Conservation (phyloP, 2,329 filamentous ascomycete species). For the Thelonectria rubi region DNA sequence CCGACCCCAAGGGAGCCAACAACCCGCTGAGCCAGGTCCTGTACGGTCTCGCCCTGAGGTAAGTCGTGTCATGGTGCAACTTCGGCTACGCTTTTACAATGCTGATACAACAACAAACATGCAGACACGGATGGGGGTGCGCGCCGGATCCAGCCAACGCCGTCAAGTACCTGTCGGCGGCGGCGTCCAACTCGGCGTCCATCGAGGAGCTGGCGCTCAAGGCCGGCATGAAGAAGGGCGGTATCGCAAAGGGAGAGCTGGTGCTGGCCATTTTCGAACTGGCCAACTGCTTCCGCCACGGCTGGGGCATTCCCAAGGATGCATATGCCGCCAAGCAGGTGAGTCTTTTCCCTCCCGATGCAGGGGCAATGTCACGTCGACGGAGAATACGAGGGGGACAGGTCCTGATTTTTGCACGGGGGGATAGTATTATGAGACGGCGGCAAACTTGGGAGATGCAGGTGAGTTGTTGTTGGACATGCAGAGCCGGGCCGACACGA, state of each 20-base stretch:
- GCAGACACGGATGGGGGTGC: slow-evolving; percentile 93
- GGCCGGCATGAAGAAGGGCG: slow-evolving; percentile 91
- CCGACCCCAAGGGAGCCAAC: slow-evolving; percentile 84
- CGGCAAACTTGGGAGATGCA: slow-evolving; percentile 93
- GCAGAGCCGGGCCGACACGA: slow-evolving; percentile 16
- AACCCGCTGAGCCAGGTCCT: slow-evolving; percentile 96
- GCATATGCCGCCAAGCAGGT: slow-evolving; percentile 82
- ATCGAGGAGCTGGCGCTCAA: slow-evolving; percentile 87
- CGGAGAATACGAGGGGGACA: slow-evolving; percentile 32
- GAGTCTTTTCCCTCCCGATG: slow-evolving; percentile 23
- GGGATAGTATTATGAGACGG: slow-evolving; percentile 93
- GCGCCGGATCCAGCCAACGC: slow-evolving; percentile 75
- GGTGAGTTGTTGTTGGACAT: slow-evolving; percentile 55
- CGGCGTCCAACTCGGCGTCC: slow-evolving; percentile 87
- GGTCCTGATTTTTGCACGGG: slow-evolving; percentile 12
- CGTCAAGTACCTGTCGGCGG: slow-evolving; percentile 84
- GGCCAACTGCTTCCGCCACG: slow-evolving; percentile 90
- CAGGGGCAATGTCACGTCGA: slow-evolving; percentile 4
- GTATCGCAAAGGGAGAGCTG: slow-evolving; percentile 93
- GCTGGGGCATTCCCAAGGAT: slow-evolving; percentile 91
- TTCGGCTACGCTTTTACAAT: slow-evolving; percentile 17
- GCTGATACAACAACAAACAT: slow-evolving; percentile 29
- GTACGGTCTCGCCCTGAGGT: slow-evolving; percentile 91
- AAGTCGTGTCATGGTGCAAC: slow-evolving; percentile 46
- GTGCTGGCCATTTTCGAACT: slow-evolving; percentile 97